Evolutionary conservation across 495 filamentous ascomycete species (phyloP), one percentile per base, ranked within the genome.

Genomic region (Xylaria venustula): DNA sequence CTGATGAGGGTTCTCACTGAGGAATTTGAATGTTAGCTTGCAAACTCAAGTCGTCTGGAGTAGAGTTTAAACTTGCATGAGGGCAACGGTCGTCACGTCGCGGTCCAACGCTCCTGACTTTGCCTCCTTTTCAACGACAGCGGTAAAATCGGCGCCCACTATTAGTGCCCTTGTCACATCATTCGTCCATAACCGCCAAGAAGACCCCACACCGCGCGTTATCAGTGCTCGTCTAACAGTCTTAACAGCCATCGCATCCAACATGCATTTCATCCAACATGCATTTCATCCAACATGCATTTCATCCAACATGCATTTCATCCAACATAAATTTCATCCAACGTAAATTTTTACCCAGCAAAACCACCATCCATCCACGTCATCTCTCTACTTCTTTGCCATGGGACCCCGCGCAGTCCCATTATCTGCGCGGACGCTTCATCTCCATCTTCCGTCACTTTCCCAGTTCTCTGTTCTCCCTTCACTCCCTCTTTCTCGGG

Each of bases 391-490:
- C 47, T 19, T 50, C 47, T 50, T 50, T 28, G 30, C 47, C 30
- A 50, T 50, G 47, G 51, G 51, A 25, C 12, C 51, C 51, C 51
- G 51, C 34, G 51, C 51, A 54, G 51, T 54, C 51, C 19, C 32
- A 54, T 37, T 37, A 22, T 54, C 32, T 54, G 32, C 32, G 32
- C 37, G 51, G 32, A 54, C 37, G 51, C 51, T 42, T 50, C 15
- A 17, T 34, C 47, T 50, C 25, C 47, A 19, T 34, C 30, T 26
- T 50, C 30, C 47, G 23, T 50, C 47, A 30, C 23, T 30, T 34
- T 34, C 23, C 22, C 30, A 30, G 30, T 50, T 50, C 30, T 22
- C 47, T 50, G 47, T 45, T 50, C 47, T 50, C 30, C 47, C 47
- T 30, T 42, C 32, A 40, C 32, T 14, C 51, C 32, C 51, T 54